Percentiles rank a stretch among this genome's conserved stretches.
phyloP scores from a whole-genome alignment of 2,329 filamentous ascomycete species.

The Tolypocladium amazonense region DNA sequence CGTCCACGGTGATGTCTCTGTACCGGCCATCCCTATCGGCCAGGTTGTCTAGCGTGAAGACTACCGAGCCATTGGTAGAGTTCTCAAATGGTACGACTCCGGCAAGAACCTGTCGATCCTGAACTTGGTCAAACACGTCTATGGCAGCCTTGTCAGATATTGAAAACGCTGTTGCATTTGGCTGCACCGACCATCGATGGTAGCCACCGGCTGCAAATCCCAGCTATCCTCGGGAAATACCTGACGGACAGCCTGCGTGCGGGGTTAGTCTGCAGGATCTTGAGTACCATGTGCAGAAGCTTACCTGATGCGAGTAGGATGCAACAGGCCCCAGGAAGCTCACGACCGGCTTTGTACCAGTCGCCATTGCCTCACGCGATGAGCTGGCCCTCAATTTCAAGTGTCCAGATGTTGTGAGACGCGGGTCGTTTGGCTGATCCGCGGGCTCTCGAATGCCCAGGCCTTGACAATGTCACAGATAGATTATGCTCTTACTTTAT shows the following conservation, averaged over 20 bases:
- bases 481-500: neutral
- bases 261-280: conserved; percentile 4
- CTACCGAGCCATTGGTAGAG: conserved; percentile 85
- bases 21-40: conserved; percentile 60
- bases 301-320: conserved; percentile 42
- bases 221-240: conserved; percentile 37
- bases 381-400: neutral
- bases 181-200: conserved; percentile 33
- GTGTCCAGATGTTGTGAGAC: neutral
- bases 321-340: conserved; percentile 38
- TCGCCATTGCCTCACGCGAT: conserved; percentile 12
- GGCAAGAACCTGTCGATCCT: conserved; percentile 50
- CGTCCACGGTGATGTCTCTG: conserved; percentile 63
- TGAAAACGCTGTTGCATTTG: neutral
- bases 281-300: conserved; percentile 3
- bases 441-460: neutral
- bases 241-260: conserved; percentile 30
- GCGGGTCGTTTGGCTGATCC: neutral
- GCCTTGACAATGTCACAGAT: neutral
- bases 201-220: conserved; percentile 37
- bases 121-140: conserved; percentile 76
- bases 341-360: conserved; percentile 27
- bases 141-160: neutral
- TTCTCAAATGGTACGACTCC: conserved; percentile 95
- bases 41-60: conserved; percentile 81